phyloP scores from a whole-genome alignment of 2,329 filamentous ascomycete species.

The Immersiporthe knoxdaviesiana region DNA sequence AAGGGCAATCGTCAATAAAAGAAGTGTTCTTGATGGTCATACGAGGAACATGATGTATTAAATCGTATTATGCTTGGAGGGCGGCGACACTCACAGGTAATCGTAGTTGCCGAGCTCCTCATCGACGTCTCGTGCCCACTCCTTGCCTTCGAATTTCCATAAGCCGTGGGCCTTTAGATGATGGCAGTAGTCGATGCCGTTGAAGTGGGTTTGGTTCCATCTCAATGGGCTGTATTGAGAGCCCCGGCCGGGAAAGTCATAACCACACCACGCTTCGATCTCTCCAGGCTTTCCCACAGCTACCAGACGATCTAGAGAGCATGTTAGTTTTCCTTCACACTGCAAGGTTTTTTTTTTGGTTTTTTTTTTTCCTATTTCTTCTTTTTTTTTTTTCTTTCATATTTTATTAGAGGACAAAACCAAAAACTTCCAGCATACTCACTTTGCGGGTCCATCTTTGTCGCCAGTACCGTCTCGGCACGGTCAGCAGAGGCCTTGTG shows the following conservation, averaged over 20 bases:
- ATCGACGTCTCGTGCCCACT: constrained; percentile 62
- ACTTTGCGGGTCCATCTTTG: constrained; percentile 59
- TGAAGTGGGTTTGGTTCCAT: constrained; percentile 71
- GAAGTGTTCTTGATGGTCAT: background rate
- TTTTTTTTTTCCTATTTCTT: too few species aligned
- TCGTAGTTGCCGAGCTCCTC: constrained; percentile 66
- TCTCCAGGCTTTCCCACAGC: constrained; percentile 59
- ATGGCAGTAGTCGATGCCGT: constrained; percentile 68
- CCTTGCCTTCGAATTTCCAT: constrained; percentile 66
- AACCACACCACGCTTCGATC: constrained; percentile 71
- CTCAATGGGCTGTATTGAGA: constrained; percentile 63
- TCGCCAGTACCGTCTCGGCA: constrained; percentile 60
- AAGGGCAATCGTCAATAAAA: background rate
- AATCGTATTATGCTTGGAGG: too few species aligned
- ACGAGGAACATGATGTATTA: too few species aligned
- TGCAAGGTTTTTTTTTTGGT: too few species aligned
- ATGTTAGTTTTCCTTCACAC: background rate
- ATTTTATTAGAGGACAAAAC: too few species aligned
- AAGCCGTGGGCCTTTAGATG: constrained; percentile 59
- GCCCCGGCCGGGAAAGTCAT: constrained; percentile 65
- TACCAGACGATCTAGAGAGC: constrained; percentile 53
- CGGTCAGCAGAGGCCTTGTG: constrained; percentile 72
- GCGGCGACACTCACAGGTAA: constrained; percentile 37
- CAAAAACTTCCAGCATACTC: constrained; percentile 33
- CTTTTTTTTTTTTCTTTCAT: too few species aligned